These are phyloP conservation scores for Fusarium denticulatum DNA, from an alignment of 2,329 filamentous ascomycete genomes.

Conservation along the genomic window DNA sequence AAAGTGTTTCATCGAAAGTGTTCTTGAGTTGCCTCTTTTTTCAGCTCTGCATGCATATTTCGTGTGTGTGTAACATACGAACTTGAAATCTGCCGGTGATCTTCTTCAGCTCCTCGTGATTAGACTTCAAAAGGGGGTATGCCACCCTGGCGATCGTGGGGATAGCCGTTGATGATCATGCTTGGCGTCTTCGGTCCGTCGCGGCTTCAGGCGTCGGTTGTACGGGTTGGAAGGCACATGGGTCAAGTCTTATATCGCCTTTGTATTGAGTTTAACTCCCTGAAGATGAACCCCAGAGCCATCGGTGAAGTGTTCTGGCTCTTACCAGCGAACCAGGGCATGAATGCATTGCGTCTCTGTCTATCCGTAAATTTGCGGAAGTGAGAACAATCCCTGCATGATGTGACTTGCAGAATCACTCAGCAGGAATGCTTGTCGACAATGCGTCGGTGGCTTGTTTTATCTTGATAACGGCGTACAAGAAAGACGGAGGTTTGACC, in stretches of 20 bases:
- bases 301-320: no score
- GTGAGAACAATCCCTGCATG: not conserved
- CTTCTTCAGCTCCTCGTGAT: conserved; percentile 31
- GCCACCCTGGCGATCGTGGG: conserved; percentile 9
- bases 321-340: not conserved
- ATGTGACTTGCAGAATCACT: not conserved
- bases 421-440: not conserved
- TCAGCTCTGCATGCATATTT: conserved; percentile 18
- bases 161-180: conserved; percentile 15
- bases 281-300: not conserved
- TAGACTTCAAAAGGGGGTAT: not conserved
- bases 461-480: not conserved
- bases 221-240: not conserved
- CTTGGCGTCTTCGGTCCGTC: not conserved
- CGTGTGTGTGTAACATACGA: not conserved
- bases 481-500: not conserved
- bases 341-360: not conserved
- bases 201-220: not conserved
- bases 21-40: not conserved
- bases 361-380: not conserved
- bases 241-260: not conserved
- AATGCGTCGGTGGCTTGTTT: conserved; percentile 21
- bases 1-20: not conserved
- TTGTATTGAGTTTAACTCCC: not conserved
- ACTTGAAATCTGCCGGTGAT: conserved; percentile 6